These are phyloP conservation scores for Taphrina confusa DNA, from an alignment of 1,139 yeast genomes.

Conservation along the genomic window DNA sequence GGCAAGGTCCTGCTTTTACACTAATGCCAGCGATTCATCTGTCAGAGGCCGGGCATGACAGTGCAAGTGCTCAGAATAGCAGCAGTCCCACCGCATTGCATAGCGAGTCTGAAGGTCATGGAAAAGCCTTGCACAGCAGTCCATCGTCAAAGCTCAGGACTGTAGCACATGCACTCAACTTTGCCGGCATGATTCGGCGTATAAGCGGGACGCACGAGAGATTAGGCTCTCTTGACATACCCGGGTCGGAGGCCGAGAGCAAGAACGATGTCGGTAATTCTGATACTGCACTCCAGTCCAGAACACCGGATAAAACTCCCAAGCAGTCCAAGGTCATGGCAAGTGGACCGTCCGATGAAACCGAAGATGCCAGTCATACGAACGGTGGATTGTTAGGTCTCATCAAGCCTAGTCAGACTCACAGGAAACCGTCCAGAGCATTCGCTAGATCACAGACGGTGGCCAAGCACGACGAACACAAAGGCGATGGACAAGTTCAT, in stretches of 20 bases:
- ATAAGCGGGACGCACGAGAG: constrained; percentile 7
- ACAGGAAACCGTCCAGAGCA: constrained; percentile 45
- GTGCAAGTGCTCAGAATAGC: too few relatives aligned
- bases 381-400: constrained; percentile 22
- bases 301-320: background rate
- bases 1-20: too few relatives aligned
- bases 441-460: constrained; percentile 46
- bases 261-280: background rate
- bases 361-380: constrained; percentile 18
- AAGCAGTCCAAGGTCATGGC: background rate
- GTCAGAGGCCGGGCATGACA: too few relatives aligned
- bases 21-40: too few relatives aligned
- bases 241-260: background rate
- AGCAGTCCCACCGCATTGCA: too few relatives aligned
- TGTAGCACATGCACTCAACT: constrained; percentile 15
- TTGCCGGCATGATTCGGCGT: constrained; percentile 11
- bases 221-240: background rate
- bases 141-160: background rate
- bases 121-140: background rate
- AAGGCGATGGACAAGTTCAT: constrained; percentile 39
- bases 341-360: constrained; percentile 13
- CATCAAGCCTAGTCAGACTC: constrained; percentile 16
- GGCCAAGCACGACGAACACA: constrained; percentile 41
- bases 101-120: too few relatives aligned
- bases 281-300: background rate